Evolutionary conservation across 1,139 yeast genomes (phyloP).

Genomic region (Blastobotrys illinoisensis): DNA sequence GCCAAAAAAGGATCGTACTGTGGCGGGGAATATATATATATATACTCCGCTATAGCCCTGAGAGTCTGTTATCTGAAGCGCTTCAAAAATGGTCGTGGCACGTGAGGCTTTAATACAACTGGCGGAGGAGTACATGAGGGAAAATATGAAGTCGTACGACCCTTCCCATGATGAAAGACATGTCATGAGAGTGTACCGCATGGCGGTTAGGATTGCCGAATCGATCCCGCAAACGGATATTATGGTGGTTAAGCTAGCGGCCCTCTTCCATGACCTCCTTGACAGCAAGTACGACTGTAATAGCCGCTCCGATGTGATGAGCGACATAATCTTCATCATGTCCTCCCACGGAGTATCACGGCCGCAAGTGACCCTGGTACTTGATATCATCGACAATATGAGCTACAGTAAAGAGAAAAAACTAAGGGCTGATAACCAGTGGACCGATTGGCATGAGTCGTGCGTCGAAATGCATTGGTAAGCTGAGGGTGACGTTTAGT

Average conservation of each 20-base stretch:
- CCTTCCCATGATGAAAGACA: slow-evolving; percentile 32
- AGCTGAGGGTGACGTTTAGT: slow-evolving; percentile 7
- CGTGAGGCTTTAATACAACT: too few species aligned
- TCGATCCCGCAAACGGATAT: slow-evolving; percentile 20
- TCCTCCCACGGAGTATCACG: slow-evolving; percentile 17
- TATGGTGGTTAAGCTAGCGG: slow-evolving; percentile 33
- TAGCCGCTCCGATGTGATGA: slow-evolving; percentile 14
- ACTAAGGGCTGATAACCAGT: slow-evolving; percentile 21
- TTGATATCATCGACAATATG: slow-evolving; percentile 26
- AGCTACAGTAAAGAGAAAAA: slow-evolving; percentile 31
- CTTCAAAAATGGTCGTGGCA: slow-evolving; percentile 1
- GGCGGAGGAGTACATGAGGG: slow-evolving; percentile 19
- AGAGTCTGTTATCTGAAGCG: background rate
- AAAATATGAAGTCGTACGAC: slow-evolving; percentile 29
- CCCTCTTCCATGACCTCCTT: slow-evolving; percentile 35
- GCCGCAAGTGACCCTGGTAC: slow-evolving; percentile 20
- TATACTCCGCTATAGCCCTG: background rate
- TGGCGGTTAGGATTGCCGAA: slow-evolving; percentile 26
- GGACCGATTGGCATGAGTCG: slow-evolving; percentile 29
- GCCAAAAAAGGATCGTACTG: too few species aligned
- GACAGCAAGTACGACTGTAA: slow-evolving; percentile 32
- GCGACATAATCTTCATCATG: slow-evolving; percentile 1
- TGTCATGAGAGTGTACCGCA: slow-evolving; percentile 29
- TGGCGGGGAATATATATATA: too few species aligned
- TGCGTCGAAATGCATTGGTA: slow-evolving; percentile 31